phyloP scores from a whole-genome alignment of 495 filamentous ascomycete genomes.

The Aspergillus sparsus region DNA sequence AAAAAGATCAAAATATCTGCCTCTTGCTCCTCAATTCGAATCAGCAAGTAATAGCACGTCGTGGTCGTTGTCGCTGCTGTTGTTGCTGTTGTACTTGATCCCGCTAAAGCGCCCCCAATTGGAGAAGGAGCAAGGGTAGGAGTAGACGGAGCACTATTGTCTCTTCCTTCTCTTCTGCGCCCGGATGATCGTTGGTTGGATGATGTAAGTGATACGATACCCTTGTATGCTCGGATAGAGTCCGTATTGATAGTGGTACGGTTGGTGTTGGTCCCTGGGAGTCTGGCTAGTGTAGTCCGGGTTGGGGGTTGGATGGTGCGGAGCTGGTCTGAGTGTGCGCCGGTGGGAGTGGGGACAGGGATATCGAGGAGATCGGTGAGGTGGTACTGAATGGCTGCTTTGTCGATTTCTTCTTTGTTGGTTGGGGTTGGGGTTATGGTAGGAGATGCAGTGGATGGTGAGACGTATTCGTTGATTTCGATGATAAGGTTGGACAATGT shows the following conservation, averaged over 20 bases:
- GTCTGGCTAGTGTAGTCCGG: conserved; percentile 31
- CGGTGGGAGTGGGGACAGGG: no score
- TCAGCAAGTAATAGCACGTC: conserved; percentile 50
- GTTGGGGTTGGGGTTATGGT: conserved; percentile 26
- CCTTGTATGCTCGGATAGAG: conserved; percentile 29
- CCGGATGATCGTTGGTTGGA: neutral
- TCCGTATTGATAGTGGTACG: no score
- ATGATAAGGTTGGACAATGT: conserved; percentile 81
- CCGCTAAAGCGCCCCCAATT: conserved; percentile 24
- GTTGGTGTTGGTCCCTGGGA: conserved; percentile 18
- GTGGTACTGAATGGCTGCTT: conserved; percentile 69
- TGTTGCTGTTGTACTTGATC: conserved; percentile 27
- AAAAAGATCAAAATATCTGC: conserved; percentile 88
- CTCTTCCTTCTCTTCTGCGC: conserved; percentile 4
- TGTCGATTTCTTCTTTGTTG: conserved; percentile 52
- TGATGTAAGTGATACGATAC: conserved; percentile 35
- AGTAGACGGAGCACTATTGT: neutral
- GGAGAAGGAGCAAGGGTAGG: no score
- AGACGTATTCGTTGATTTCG: conserved; percentile 80
- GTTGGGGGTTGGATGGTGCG: conserved; percentile 53
- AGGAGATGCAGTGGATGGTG: conserved; percentile 12
- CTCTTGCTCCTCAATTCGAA: conserved; percentile 69
- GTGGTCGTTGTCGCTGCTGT: conserved; percentile 26
- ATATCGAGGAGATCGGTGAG: conserved; percentile 71
- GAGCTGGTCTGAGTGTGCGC: conserved; percentile 44